These are phyloP conservation scores for Platanus orientalis DNA, from an alignment of 164 flowering plant genomes.

Conservation along the genomic window DNA sequence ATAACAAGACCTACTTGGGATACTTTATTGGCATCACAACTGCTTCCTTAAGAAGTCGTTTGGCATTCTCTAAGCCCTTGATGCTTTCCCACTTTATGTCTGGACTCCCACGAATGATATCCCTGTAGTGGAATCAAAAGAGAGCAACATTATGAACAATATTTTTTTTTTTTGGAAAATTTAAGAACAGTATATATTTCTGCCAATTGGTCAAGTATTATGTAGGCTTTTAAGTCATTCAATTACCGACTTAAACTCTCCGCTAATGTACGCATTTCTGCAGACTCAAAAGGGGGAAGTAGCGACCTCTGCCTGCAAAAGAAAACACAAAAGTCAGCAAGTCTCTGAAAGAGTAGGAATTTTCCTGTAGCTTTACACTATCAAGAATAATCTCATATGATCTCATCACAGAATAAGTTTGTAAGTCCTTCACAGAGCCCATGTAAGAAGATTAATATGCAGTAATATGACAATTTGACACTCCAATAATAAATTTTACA, in stretches of 20 bases:
- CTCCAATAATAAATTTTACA: neutral
- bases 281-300: conserved; percentile 88
- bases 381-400: too few relatives aligned
- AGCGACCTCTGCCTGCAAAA: conserved; percentile 68
- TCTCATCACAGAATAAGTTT: neutral
- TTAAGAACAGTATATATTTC: neutral
- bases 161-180: neutral
- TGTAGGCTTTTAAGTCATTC: too few relatives aligned
- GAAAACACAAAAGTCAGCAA: conserved; percentile 9
- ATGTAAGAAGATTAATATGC: neutral
- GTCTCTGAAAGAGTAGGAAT: neutral
- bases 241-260: conserved; percentile 81
- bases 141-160: neutral
- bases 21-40: conserved; percentile 99
- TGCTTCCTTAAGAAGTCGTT: conserved; percentile 93
- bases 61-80: conserved; percentile 93
- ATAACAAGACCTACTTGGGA: conserved; percentile 66
- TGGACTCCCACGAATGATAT: conserved; percentile 91
- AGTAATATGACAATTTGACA: neutral
- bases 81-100: conserved; percentile 98
- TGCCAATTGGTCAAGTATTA: too few relatives aligned
- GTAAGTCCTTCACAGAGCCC: neutral
- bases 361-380: neutral
- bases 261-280: conserved; percentile 79
- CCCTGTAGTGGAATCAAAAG: conserved; percentile 41